phyloP scores from a whole-genome alignment of 306 rosid species.

The Pyrus communis region DNA sequence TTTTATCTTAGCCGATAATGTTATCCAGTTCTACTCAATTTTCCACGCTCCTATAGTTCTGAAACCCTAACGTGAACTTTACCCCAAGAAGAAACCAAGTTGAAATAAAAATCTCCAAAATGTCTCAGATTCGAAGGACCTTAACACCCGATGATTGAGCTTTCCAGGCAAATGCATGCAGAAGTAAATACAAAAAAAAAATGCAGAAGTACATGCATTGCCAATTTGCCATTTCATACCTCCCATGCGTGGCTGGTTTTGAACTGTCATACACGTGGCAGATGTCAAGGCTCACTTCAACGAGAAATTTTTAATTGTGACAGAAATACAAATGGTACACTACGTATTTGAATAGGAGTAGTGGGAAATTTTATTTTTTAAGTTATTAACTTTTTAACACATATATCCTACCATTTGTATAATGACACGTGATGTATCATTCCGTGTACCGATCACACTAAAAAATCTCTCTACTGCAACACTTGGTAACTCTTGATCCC shows the following conservation, averaged over 20 bases:
- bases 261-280: constrained; percentile 23
- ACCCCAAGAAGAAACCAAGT: not conserved
- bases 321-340: no score
- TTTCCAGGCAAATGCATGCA: not conserved
- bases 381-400: no score
- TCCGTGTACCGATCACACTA: no score
- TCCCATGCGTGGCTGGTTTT: constrained; percentile 19
- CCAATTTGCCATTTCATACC: not conserved
- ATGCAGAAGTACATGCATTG: not conserved
- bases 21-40: no score
- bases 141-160: not conserved
- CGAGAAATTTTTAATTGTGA: no score
- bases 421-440: no score
- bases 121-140: constrained; percentile 6
- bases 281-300: not conserved
- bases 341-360: no score
- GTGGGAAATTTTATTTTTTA: no score
- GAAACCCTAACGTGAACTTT: not conserved
- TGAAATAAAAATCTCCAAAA: not conserved
- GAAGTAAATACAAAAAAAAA: not conserved
- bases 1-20: no score
- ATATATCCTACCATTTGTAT: no score
- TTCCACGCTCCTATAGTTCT: no score
- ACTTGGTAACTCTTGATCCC: not conserved
- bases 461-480: not conserved